phyloP scores from a whole-genome alignment of 441 rosid genomes.

The Adansonia rubrostipa region DNA sequence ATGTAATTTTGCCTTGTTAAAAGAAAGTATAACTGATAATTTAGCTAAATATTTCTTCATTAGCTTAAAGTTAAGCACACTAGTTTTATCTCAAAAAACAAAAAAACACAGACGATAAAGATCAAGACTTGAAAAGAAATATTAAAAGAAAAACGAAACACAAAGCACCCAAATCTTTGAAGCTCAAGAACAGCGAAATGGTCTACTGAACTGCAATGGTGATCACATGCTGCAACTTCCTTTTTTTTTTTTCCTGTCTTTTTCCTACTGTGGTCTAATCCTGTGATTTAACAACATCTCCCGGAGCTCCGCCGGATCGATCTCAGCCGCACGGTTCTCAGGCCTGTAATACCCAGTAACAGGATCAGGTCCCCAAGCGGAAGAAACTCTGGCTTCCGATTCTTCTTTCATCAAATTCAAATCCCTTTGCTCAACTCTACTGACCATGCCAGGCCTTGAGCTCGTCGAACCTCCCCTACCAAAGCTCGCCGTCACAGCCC shows the following conservation, averaged over 20 bases:
- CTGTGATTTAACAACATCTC: slow-evolving; percentile 59
- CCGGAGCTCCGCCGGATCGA: slow-evolving; percentile 72
- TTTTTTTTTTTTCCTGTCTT: no score
- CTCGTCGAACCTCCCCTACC: slow-evolving; percentile 34
- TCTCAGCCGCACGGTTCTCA: slow-evolving; percentile 47
- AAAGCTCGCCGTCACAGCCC: slow-evolving; percentile 24
- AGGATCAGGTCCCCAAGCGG: slow-evolving; percentile 78
- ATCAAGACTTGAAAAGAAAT: not conserved
- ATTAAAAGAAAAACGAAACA: not conserved
- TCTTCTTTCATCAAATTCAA: slow-evolving; percentile 30
- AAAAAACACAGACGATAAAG: not conserved
- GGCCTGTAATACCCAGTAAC: slow-evolving; percentile 78
- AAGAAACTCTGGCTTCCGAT: slow-evolving; percentile 38
- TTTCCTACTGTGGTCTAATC: slow-evolving; percentile 37
- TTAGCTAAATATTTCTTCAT: not conserved
- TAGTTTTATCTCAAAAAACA: no score
- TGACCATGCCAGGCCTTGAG: slow-evolving; percentile 37
- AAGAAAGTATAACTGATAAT: not conserved
- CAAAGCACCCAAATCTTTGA: not conserved
- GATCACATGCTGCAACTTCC: not conserved
- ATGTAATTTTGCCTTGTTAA: no score
- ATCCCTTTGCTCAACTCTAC: slow-evolving; percentile 43
- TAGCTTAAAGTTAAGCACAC: not conserved
- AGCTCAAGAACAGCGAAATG: slow-evolving; percentile 2
- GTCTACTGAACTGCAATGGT: not conserved